Conservation (phyloP, 1,284 basidiomycete genomes). For the Trichosporon sp. region DNA sequence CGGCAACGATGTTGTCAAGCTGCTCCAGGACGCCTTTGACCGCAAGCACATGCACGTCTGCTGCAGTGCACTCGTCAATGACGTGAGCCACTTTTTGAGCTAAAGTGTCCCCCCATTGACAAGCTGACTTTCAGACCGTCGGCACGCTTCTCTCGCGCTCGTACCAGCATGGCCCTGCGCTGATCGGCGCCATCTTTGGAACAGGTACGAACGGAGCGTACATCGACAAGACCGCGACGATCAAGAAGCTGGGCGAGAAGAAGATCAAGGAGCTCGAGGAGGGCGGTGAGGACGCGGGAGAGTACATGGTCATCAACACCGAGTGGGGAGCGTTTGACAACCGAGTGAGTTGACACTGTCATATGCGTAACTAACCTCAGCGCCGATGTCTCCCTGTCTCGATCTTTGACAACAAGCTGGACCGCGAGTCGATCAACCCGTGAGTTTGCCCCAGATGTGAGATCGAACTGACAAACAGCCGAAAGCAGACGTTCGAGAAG, state of each 20-base stretch:
- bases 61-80: conserved; percentile 92
- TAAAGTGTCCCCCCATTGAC: no score
- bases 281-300: conserved; percentile 51
- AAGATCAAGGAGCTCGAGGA: conserved; percentile 53
- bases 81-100: no score
- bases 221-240: conserved; percentile 76
- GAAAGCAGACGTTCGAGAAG: conserved; percentile 93
- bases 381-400: conserved; percentile 82
- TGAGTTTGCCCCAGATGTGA: conserved; percentile 23
- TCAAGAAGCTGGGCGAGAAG: conserved; percentile 69
- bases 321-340: conserved; percentile 98
- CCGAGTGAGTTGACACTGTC: conserved; percentile 23
- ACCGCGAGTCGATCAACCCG: conserved; percentile 90
- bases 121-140: conserved; percentile 63
- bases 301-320: conserved; percentile 90
- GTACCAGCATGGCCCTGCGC: conserved; percentile 81
- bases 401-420: conserved; percentile 86
- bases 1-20: conserved; percentile 83
- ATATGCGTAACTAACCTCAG: conserved; percentile 44
- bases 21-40: conserved; percentile 90
- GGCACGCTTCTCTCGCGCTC: conserved; percentile 88
- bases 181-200: conserved; percentile 87
- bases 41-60: conserved; percentile 88
- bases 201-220: conserved; percentile 98
- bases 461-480: conserved; percentile 32